Evolutionary conservation across 331 rosid species (phyloP).

Genomic region (Quercus lobata): DNA sequence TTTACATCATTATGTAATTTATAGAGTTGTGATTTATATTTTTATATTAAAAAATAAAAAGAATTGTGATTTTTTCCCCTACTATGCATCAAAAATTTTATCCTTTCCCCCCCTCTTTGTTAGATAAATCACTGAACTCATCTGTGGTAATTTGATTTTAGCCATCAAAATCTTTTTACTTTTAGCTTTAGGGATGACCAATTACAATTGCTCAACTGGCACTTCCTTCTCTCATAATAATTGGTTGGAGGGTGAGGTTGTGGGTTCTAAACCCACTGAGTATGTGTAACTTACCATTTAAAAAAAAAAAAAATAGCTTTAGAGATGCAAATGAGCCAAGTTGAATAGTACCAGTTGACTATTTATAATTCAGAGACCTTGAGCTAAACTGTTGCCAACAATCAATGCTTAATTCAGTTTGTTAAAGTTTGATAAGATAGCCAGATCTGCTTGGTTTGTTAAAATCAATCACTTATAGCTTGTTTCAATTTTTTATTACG

Average conservation of each 20-base stretch:
- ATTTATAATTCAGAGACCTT: background rate
- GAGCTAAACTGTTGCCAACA: background rate
- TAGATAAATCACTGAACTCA: background rate
- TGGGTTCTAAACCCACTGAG: no score
- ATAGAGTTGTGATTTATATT: background rate
- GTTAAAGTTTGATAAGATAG: background rate
- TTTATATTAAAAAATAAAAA: no score
- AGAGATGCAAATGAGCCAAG: no score
- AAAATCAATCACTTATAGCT: background rate
- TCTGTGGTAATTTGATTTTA: background rate
- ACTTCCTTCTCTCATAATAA: no score
- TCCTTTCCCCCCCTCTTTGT: background rate
- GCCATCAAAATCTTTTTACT: background rate
- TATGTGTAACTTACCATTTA: no score
- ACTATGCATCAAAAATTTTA: background rate
- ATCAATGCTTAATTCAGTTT: background rate
- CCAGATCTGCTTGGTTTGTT: background rate
- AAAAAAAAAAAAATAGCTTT: no score
- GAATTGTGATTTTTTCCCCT: background rate
- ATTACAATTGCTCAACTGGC: no score
- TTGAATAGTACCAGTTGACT: background rate
- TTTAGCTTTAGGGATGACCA: background rate
- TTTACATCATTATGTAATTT: background rate
- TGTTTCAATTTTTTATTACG: background rate
- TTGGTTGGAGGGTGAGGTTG: no score